Evolutionary conservation across 257 asterid species (phyloP), one percentile per base, ranked within the genome.

Genomic region (Salvia rosmarinus): DNA sequence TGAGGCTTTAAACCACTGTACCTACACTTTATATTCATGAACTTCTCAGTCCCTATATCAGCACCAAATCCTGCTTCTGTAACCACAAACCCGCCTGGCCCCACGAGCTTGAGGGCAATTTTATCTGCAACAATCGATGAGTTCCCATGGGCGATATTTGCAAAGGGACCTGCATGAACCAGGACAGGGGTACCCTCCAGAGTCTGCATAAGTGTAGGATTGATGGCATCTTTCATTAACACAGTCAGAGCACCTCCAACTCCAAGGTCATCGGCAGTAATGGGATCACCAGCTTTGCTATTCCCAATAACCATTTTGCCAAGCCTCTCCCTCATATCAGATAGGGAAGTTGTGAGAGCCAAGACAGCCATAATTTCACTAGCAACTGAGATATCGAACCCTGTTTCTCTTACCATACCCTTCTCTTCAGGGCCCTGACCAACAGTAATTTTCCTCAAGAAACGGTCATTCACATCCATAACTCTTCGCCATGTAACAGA

Each of bases 361-460:
- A 95, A 84, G 75, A 95, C 98, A 4, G 99, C 99, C 99, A 91
- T 95, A 64, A 95, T 91, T 82, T 91, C 97, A 81, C 99, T 95
- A 60, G 99, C 96, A 32, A 95, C 99, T 8, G 98, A 82, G 51
- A 95, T 95, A 77, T 95, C 98, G 57, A 95, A 95, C 42, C 95
- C 99, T 0, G 99, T 95, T 81, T 91, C 99, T 76, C 99, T 81
- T 9, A 88, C 89, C 98, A 88, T 91, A 40, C 99, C 99, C 70
- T 95, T 95, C 76, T 95, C 99, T 78, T 95, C 99, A 5, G 99
- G 99, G 25, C 98, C 99, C 82, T 89, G 96, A 32, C 99, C 99
- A 28, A 95, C 55, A 0, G 94, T 79, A 17, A 95, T 95, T 79
- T 89, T 89, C 84, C 99, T 89, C 82, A 95, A 78, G 83, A 95